Base-by-base conservation (phyloP, 768 basidiomycete species). In the Gymnopilus dilepis region DNA sequence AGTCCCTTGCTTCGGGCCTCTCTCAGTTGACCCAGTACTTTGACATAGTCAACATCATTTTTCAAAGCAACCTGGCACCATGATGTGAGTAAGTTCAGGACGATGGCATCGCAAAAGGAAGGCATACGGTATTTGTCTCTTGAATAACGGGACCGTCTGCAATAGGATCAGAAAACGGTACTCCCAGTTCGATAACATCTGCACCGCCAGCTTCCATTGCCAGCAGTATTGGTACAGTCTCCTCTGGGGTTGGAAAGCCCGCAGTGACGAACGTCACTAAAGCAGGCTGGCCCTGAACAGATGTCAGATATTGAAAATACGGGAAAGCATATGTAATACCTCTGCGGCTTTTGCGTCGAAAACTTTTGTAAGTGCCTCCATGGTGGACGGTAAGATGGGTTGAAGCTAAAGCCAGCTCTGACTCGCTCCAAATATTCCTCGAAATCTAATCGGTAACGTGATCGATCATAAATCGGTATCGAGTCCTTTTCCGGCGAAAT, bases 61-160 rank as follows among this genome's bases (percentile, higher is more conserved):
- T 89, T 79, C 37, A 99, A 77, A 12, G 97, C 96, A 55, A 95
- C 80, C 97, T 99, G 67, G 22, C 43, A 48, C 15, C n/a, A 9
- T 22, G 40, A 9, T 28, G 15, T 30, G n/a, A 33, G 31, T 15
- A 6, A 62, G 17, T 47, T 4, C 19, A 1, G 17, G 43, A 30
- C 7, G 12, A 22, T 9, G 21, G 56, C 52, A 15, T 47, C 24
- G 31, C 11, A 41, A 21, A 31, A 38, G 41, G 48, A 31, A 52
- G n/a, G 80, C 88, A 65, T 62, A 95, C 97, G n/a, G 91, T 92
- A 74, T 98, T 99, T 12, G 92, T 84, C 63, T 90, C 90, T 72
- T 99, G 97, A 63, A 99, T 97, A 3, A 87, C 88, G 24, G 92
- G 93, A 0, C 97, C 97, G 76, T 99, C 97, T 2, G 95, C 96